A percentile compares a stretch with the other conserved stretches of the same genome.
These are phyloP conservation scores for Dipodascopsis uninucleata DNA, from an alignment of 805 yeast species.

Conservation along the genomic window DNA sequence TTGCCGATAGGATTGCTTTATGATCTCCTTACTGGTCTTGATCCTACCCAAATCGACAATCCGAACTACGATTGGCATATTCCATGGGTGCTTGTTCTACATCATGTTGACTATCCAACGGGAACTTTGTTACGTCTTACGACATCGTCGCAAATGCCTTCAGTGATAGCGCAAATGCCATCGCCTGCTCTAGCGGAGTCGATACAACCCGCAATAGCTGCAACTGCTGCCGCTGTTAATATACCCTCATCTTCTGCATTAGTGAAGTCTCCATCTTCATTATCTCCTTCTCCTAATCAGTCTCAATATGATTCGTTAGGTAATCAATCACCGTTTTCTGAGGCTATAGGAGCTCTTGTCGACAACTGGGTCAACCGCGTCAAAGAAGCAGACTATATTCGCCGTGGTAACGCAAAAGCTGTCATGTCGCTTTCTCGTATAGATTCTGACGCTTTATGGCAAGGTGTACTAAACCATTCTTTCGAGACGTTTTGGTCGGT, in stretches of 20 bases:
- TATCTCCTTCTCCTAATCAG: too few species aligned
- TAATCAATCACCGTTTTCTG: too few species aligned
- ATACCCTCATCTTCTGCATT: too few species aligned
- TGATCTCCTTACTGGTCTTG: constrained; percentile 49
- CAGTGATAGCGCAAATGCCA: too few species aligned
- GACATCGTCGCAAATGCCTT: too few species aligned
- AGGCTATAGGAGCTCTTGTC: constrained; percentile 38
- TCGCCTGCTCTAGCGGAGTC: too few species aligned
- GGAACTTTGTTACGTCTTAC: constrained; percentile 44
- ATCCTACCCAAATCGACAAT: constrained; percentile 32
- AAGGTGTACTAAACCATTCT: constrained; percentile 39
- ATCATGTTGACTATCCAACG: constrained; percentile 44
- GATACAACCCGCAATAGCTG: too few species aligned
- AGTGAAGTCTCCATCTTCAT: too few species aligned
- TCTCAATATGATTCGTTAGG: too few species aligned
- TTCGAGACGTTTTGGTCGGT: constrained; percentile 33
- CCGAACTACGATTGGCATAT: constrained; percentile 22
- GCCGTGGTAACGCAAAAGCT: constrained; percentile 72
- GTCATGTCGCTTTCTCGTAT: constrained; percentile 72
- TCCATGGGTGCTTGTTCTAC: constrained; percentile 50
- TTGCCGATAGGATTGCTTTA: constrained; percentile 67
- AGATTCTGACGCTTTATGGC: constrained; percentile 58
- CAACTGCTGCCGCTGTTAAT: too few species aligned
- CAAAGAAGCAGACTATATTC: constrained; percentile 74
- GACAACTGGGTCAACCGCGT: constrained; percentile 70